Base-by-base conservation (phyloP, 495 filamentous ascomycete genomes). In the Saxispiralis lemnorum region DNA sequence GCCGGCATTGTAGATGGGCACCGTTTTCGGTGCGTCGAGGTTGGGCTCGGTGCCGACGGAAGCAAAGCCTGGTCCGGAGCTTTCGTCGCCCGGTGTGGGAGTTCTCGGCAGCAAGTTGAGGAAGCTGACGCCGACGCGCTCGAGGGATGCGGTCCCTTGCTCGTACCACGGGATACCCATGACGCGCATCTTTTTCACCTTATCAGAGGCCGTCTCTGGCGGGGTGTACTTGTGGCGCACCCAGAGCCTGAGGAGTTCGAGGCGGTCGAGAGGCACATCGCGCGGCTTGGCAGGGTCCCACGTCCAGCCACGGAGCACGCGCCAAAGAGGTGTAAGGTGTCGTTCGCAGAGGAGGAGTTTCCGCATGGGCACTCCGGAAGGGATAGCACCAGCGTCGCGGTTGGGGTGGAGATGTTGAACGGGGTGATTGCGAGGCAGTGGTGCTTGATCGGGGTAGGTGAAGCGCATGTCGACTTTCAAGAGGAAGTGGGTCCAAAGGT, bases 391-490 rank as follows among this genome's bases (percentile, higher is more conserved):
- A 15, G 12, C 31, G 14, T 34, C 16, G 7, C 44, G 55, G 65
- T 42, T 7, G 68, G 69, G 52, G 71, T 59, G 31, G 62, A 65
- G 61, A 75, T 66, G 59, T 55, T 78, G 76, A 49, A 74, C 44
- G 49, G 77, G 53, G 58, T 78, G 74, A 31, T 72, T 48, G 10
- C 64, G 60, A 5, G 65, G 61, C 28, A 65, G 58, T 51, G 71
- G 68, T 2, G 41, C 36, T 12, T 55, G 60, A 12, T 64, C 43
- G 1, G 71, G 72, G 51, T 72, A 60, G 28, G 63, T 67, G 59
- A 79, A 69, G 33, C 56, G 63, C 64, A 79, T 66, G 47, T 73
- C 64, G 10, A 82, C 61, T 56, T 79, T 79, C 50, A 76, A 45
- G 46, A 80, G 56, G 59, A 81, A 77, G 32, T 70, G 45, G 6